Base-by-base conservation (phyloP, 2,329 filamentous ascomycete genomes). In the Dendrostoma leiphaemia region DNA sequence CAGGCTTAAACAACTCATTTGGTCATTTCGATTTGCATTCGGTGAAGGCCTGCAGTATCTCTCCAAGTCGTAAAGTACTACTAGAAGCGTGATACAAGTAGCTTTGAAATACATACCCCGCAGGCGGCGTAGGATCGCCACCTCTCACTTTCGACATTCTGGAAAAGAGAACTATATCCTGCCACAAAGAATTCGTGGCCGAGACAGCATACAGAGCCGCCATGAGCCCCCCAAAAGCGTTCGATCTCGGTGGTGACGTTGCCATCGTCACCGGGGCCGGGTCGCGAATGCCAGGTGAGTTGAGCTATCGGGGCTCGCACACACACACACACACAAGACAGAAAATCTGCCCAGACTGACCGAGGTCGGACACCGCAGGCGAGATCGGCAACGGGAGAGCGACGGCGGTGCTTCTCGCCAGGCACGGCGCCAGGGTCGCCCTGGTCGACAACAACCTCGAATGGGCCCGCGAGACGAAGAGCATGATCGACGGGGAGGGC, bases 231-330 rank as follows among this genome's bases (percentile, higher is more conserved):
- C 13, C 3, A n/a, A 24, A 23, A 26, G 21, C 37, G 15, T 59
- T 68, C 13, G 61, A 67, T 47, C 63, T 69, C 47, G 48, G 56
- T 1, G 63, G 66, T 1, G 64, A 69, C 12, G 65, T 70, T 6
- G 67, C 66, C 28, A 63, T 70, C 23, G 65, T 69, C 3, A 67
- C 66, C 0, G 68, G 68, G 1, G 67, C 66, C 2, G 65, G 66
- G 6, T 66, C 60, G 0, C 62, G 64, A 1, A 64, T 66, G 65
- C 31, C 60, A 19, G 57, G 65, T 64, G 38, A 46, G 61, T 17
- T 12, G 4, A 23, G 4, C 32, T 13, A 6, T 4, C n/a, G n/a
- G n/a, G n/a, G n/a, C n/a, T n/a, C n/a, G n/a, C n/a, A n/a, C n/a
- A n/a, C n/a, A n/a, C n/a, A n/a, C n/a, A n/a, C n/a, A n/a, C n/a